Evolutionary conservation across 768 basidiomycete genomes (phyloP), one percentile per base, ranked within the genome.

Genomic region (Myochromella boudieri): DNA sequence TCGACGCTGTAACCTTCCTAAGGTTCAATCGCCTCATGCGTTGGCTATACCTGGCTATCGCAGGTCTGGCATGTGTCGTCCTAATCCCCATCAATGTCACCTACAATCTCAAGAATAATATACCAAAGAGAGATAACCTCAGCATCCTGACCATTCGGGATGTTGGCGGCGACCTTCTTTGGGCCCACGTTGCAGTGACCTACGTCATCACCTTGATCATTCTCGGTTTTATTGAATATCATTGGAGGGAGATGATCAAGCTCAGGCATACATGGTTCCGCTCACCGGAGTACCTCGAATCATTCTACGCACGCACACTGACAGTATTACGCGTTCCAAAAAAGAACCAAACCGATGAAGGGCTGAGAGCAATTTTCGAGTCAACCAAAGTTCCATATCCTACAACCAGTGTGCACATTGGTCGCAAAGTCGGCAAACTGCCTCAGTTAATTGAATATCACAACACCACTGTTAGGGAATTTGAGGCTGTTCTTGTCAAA

Each of bases 261-360:
- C 81, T 99, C 1, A 86, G 95, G 2, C 76, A 80, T 53, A 71
- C 76, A 26, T 99, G 92, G 89, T 98, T 94, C 74, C 83, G 87
- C 52, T 91, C 88, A 3, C 85, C 89, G 6, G 89, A 91, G 60
- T 95, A 97, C 67, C 76, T 85, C 41, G 77, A 86, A 51, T 87
- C 88, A 1, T 97, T 98, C 75, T 94, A 97, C 60, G 91, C 95
- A 1, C 82, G 97, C 28, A 97, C 95, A 0, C 78, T 99, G 43
- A 82, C 91, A 63, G 77, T 95, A 52, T 81, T 77, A 15, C 78
- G 79, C 51, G 89, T 98, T 6, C 82, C 85, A 17, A 90, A 83
- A 71, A 85, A 85, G 60, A 72, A 76, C 52, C 88, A 95, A 61
- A 84, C 80, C 7, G 97, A 99, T 64, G 81, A 88, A 54, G 95